phyloP scores from a whole-genome alignment of 805 yeast species.

The Kazachstania psychrophila region DNA sequence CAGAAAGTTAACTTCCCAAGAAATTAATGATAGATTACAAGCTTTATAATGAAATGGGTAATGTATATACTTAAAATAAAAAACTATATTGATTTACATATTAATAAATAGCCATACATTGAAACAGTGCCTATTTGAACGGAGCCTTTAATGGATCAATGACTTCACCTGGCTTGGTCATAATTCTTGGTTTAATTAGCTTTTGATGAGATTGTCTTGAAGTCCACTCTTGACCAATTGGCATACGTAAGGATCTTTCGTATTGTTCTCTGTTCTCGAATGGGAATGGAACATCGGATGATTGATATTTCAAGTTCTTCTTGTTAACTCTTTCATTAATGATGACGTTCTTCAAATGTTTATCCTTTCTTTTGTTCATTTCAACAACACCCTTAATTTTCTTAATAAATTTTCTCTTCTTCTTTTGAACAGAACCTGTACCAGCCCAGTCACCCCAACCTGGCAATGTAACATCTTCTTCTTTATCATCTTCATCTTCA shows the following conservation, averaged over 20 bases:
- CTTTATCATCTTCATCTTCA: constrained; percentile 78
- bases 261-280: constrained; percentile 89
- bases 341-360: constrained; percentile 67
- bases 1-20: constrained; percentile 75
- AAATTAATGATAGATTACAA: constrained; percentile 90
- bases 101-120: constrained; percentile 16
- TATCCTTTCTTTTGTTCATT: constrained; percentile 68
- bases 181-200: constrained; percentile 79
- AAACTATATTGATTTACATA: too few relatives aligned
- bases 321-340: constrained; percentile 82
- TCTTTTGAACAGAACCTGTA: constrained; percentile 37
- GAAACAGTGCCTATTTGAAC: constrained; percentile 39
- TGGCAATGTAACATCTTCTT: constrained; percentile 76
- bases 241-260: constrained; percentile 87
- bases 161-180: constrained; percentile 78
- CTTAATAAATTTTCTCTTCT: constrained; percentile 56
- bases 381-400: constrained; percentile 70
- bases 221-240: constrained; percentile 97
- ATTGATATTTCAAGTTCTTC: constrained; percentile 75
- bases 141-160: constrained; percentile 88
- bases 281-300: constrained; percentile 90
- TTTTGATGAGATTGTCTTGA: constrained; percentile 79
- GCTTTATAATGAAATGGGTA: constrained; percentile 45
- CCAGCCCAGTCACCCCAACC: constrained; percentile 99
- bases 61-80: not conserved